These are phyloP conservation scores for Periconia macrospinosa DNA, from an alignment of 2,329 filamentous ascomycete species.

Conservation along the genomic window DNA sequence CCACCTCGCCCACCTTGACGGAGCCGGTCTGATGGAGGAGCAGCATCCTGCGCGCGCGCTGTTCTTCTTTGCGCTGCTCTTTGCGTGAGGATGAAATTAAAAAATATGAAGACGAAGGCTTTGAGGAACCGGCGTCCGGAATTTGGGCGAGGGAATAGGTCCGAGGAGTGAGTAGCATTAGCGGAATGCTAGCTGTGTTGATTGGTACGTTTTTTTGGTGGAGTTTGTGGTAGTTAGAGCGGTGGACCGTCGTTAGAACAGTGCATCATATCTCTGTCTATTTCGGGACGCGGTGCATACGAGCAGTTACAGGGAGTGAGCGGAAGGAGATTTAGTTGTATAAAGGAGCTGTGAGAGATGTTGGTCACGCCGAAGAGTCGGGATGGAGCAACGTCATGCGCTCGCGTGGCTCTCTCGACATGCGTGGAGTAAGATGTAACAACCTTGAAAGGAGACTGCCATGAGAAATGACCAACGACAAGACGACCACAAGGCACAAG, in stretches of 20 bases:
- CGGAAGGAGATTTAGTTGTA: neutral
- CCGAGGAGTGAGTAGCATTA: constrained; percentile 47
- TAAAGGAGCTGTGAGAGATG: neutral
- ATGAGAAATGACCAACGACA: constrained; percentile 2
- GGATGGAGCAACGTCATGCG: constrained; percentile 11
- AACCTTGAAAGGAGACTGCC: neutral
- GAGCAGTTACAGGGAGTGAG: neutral
- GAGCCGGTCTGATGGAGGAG: constrained; percentile 87
- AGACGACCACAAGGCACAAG: neutral
- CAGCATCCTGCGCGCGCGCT: constrained; percentile 65
- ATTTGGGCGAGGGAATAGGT: constrained; percentile 42
- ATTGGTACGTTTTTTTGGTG: constrained; percentile 15
- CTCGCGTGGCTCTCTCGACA: constrained; percentile 9
- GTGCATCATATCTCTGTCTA: constrained; percentile 4
- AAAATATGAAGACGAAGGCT: constrained; percentile 37
- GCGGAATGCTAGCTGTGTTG: constrained; percentile 27
- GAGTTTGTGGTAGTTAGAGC: constrained; percentile 14
- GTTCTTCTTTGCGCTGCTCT: constrained; percentile 35
- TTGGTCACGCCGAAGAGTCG: constrained; percentile 3
- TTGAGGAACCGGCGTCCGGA: constrained; percentile 34
- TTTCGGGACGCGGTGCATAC: neutral
- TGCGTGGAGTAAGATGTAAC: neutral
- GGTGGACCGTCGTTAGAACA: constrained; percentile 3
- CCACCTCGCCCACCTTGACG: constrained; percentile 91
- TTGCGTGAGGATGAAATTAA: constrained; percentile 34